Percentiles rank a stretch among this genome's conserved stretches.
Conservation (phyloP, 345 rosid genomes). For the Lepidium didymum region DNA sequence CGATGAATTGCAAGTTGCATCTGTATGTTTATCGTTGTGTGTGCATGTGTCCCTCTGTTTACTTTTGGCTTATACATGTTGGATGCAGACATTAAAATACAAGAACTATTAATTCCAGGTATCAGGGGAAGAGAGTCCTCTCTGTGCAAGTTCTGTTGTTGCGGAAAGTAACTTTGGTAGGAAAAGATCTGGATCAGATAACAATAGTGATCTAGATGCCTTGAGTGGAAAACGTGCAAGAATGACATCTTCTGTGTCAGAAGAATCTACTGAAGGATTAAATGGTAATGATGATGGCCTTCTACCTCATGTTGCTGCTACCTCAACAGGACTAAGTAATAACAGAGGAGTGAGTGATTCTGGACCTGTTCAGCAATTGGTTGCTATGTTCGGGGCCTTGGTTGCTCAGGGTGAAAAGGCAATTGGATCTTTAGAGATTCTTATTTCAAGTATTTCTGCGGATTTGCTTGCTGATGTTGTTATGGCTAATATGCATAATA, state of each 20-base stretch:
- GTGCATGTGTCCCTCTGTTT: background rate
- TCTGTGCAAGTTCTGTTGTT: constrained; percentile 32
- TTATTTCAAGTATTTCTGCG: constrained; percentile 84
- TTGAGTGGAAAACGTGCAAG: constrained; percentile 62
- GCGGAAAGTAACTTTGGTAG: constrained; percentile 35
- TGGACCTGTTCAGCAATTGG: constrained; percentile 90
- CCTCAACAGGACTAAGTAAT: constrained; percentile 36
- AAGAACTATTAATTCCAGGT: constrained; percentile 21
- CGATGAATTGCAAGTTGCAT: background rate
- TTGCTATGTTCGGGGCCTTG: constrained; percentile 86
- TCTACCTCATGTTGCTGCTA: constrained; percentile 41
- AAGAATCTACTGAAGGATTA: constrained; percentile 51
- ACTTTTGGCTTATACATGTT: background rate
- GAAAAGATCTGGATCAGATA: constrained; percentile 66
- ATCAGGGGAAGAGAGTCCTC: constrained; percentile 48
- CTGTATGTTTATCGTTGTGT: constrained; percentile 10
- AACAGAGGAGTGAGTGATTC: constrained; percentile 42
- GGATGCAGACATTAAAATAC: constrained; percentile 1
- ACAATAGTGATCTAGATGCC: constrained; percentile 38
- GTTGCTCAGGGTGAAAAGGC: constrained; percentile 98
- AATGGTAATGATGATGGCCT: constrained; percentile 30
- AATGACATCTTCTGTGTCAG: constrained; percentile 45
- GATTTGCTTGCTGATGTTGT: constrained; percentile 97
- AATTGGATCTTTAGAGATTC: constrained; percentile 73
- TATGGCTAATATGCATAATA: constrained; percentile 87